phyloP scores from a whole-genome alignment of 1,139 yeast genomes.

The Pichia kudriavzevii region DNA sequence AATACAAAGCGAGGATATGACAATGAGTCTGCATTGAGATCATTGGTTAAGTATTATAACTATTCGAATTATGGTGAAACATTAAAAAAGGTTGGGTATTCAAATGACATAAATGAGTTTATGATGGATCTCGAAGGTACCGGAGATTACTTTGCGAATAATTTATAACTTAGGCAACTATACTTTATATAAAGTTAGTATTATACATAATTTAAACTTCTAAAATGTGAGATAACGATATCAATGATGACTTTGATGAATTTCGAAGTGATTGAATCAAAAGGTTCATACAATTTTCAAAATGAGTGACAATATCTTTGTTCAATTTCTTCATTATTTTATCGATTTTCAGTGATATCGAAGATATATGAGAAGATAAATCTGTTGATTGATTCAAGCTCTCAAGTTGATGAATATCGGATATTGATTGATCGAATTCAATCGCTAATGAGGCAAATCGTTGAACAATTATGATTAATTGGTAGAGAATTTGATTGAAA shows the following conservation, averaged over 20 bases:
- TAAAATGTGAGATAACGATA: conserved; percentile 27
- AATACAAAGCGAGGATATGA: conserved; percentile 74
- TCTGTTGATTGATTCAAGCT: background rate
- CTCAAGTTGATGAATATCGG: conserved; percentile 2
- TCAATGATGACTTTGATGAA: conserved; percentile 31
- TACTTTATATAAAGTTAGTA: too few species aligned
- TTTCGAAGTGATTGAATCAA: conserved; percentile 30
- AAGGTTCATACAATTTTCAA: conserved; percentile 24
- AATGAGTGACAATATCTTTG: conserved; percentile 22
- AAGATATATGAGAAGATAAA: conserved; percentile 1
- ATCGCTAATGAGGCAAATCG: conserved; percentile 4
- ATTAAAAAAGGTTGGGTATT: conserved; percentile 33
- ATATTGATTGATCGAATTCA: conserved; percentile 6
- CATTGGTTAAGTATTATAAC: conserved; percentile 73
- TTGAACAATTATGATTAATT: conserved; percentile 7
- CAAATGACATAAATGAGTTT: conserved; percentile 9
- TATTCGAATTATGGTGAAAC: conserved; percentile 45
- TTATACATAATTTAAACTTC: too few species aligned
- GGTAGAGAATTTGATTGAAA: conserved; percentile 7
- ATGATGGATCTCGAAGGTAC: conserved; percentile 11
- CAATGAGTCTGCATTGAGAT: conserved; percentile 80
- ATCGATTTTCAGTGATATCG: conserved; percentile 16
- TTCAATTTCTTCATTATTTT: conserved; percentile 20
- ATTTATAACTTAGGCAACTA: too few species aligned
- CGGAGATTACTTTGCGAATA: conserved; percentile 15